Conservation (phyloP, 2,329 filamentous ascomycete species). For the Pseudocercospora fuligena region DNA sequence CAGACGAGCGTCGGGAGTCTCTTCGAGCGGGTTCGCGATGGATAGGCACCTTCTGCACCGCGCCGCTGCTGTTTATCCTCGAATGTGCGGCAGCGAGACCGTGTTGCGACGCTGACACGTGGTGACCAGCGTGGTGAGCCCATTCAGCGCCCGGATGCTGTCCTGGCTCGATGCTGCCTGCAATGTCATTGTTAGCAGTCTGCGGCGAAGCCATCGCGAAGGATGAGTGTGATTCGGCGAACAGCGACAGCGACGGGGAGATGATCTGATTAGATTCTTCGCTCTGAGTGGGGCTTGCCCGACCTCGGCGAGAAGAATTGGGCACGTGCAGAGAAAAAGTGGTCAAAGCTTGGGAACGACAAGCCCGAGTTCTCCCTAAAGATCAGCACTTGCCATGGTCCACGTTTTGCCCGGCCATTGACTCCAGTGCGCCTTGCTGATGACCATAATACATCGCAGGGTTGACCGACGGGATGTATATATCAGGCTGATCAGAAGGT, state of each 20-base stretch:
- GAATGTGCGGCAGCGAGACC: neutral
- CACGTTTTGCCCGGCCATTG: neutral
- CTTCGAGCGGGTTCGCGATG: neutral
- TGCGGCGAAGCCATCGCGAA: slow-evolving; percentile 26
- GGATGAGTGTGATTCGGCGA: slow-evolving; percentile 20
- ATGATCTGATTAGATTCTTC: slow-evolving; percentile 38
- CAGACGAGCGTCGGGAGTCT: neutral
- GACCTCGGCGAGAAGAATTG: slow-evolving; percentile 4
- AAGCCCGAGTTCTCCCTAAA: neutral
- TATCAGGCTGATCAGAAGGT: neutral
- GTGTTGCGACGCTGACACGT: neutral
- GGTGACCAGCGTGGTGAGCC: neutral
- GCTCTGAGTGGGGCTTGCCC: neutral
- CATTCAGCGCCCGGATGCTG: neutral
- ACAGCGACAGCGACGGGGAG: slow-evolving; percentile 16
- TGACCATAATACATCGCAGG: neutral
- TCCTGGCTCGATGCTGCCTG: slow-evolving; percentile 17
- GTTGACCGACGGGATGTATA: neutral
- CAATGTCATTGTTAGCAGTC: slow-evolving; percentile 26
- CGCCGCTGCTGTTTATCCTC: neutral
- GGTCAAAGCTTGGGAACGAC: slow-evolving; percentile 5
- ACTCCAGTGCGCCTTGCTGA: neutral
- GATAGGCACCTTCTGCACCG: neutral
- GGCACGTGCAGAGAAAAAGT: neutral
- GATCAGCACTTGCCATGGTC: neutral